phyloP scores from a whole-genome alignment of 805 yeast species.

The Candida manassasensis region DNA sequence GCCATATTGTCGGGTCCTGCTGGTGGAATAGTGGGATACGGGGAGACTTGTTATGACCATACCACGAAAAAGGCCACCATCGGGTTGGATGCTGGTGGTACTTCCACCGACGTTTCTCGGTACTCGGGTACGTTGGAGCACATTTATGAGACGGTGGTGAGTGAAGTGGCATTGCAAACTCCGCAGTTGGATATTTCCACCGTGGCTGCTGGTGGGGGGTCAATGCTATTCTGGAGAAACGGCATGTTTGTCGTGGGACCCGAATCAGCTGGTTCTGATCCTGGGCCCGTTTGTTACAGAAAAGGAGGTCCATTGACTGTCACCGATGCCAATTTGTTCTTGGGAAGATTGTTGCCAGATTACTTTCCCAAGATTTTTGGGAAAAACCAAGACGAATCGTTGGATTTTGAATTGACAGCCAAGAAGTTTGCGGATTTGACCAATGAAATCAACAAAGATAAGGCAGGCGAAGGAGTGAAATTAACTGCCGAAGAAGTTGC shows the following conservation, averaged over 20 bases:
- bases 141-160: constrained; percentile 42
- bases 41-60: constrained; percentile 67
- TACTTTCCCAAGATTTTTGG: constrained; percentile 37
- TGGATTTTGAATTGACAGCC: constrained; percentile 39
- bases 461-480: constrained; percentile 12
- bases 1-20: constrained; percentile 96
- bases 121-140: constrained; percentile 38
- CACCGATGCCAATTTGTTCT: constrained; percentile 34
- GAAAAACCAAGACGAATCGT: constrained; percentile 28
- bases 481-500: constrained; percentile 31
- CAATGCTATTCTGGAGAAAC: constrained; percentile 33
- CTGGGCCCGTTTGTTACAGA: constrained; percentile 39
- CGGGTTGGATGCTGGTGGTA: constrained; percentile 43
- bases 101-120: constrained; percentile 43
- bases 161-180: constrained; percentile 40
- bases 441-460: constrained; percentile 39
- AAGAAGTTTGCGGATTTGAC: constrained; percentile 47
- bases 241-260: constrained; percentile 39
- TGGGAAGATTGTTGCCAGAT: constrained; percentile 33
- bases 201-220: constrained; percentile 46
- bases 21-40: constrained; percentile 94
- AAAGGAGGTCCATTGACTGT: constrained; percentile 38
- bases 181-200: constrained; percentile 43
- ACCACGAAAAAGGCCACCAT: constrained; percentile 24
- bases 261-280: constrained; percentile 37